phyloP scores from a whole-genome alignment of 371 early-diverging fungal genomes.

The Lichtheimia ramosa region DNA sequence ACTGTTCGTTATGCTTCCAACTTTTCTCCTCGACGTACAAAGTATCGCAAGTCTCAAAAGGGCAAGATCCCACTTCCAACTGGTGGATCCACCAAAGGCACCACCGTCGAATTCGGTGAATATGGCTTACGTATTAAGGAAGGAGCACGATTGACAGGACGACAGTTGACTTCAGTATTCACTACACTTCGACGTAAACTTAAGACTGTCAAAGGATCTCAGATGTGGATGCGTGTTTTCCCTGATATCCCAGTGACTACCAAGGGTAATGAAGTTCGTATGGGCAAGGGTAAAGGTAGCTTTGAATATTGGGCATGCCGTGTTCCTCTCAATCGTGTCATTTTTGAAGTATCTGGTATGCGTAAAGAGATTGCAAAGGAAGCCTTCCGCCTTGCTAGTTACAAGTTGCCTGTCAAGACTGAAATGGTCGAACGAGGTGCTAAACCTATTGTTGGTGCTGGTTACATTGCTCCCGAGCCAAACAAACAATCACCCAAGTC shows the following conservation, averaged over 20 bases:
- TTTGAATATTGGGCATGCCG: constrained; percentile 93
- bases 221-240: constrained; percentile 87
- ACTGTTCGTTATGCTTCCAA: constrained; percentile 42
- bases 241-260: constrained; percentile 92
- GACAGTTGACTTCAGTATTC: constrained; percentile 81
- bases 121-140: constrained; percentile 87
- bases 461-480: constrained; percentile 23
- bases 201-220: constrained; percentile 84
- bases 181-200: constrained; percentile 76
- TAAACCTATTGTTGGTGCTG: constrained; percentile 54
- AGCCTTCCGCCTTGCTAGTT: constrained; percentile 68
- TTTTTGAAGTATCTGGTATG: constrained; percentile 85
- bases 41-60: constrained; percentile 88
- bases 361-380: constrained; percentile 81
- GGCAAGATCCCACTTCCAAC: constrained; percentile 82
- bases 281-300: constrained; percentile 97
- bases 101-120: constrained; percentile 85
- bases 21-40: constrained; percentile 77
- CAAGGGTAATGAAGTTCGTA: constrained; percentile 91
- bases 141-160: constrained; percentile 81
- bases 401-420: constrained; percentile 74
- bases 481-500: not conserved
- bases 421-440: constrained; percentile 71
- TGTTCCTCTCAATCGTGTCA: constrained; percentile 83
- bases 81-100: constrained; percentile 86